These are phyloP conservation scores for Phytophthora boehmeriae DNA, from an alignment of 352 stramenopile genomes.

Conservation along the genomic window DNA sequence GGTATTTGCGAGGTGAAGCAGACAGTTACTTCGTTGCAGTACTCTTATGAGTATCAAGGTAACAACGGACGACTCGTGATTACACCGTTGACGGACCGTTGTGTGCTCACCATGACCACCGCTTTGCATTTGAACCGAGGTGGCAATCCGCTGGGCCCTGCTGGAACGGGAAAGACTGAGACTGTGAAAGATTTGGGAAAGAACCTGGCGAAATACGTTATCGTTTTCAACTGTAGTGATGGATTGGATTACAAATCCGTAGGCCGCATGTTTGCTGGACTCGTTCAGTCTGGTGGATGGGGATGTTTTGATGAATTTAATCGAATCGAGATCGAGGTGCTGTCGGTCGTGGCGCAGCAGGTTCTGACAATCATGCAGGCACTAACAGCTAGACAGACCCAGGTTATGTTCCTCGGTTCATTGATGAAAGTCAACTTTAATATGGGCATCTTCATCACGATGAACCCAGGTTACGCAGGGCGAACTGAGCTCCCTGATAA, in stretches of 20 bases:
- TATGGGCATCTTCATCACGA: conserved; percentile 94
- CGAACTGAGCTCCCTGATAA: conserved; percentile 91
- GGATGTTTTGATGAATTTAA: conserved; percentile 97
- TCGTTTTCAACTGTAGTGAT: conserved; percentile 96
- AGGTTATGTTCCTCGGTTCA: conserved; percentile 86
- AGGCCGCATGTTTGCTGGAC: conserved; percentile 92
- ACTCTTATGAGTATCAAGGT: conserved; percentile 88
- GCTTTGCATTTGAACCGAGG: conserved; percentile 92
- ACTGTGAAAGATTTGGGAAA: conserved; percentile 95
- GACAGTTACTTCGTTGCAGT: conserved; percentile 84
- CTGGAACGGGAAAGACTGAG: conserved; percentile 94
- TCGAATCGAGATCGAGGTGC: conserved; percentile 95
- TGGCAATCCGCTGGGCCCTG: conserved; percentile 91
- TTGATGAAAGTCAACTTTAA: conserved; percentile 89
- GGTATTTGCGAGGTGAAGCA: conserved; percentile 90
- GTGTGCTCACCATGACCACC: conserved; percentile 93
- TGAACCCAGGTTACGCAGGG: conserved; percentile 92
- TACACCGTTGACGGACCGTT: conserved; percentile 93
- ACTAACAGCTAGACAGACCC: conserved; percentile 70
- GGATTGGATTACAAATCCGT: conserved; percentile 95
- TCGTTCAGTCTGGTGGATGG: conserved; percentile 93
- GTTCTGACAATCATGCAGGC: conserved; percentile 92
- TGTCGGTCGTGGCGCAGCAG: conserved; percentile 94
- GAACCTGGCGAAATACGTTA: conserved; percentile 94
- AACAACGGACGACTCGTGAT: conserved; percentile 92